A percentile compares a stretch with the other conserved stretches of the same genome.
Evolutionary conservation across 179 eudicot species (phyloP).

Genomic region (Sideroxylon spinosum): DNA sequence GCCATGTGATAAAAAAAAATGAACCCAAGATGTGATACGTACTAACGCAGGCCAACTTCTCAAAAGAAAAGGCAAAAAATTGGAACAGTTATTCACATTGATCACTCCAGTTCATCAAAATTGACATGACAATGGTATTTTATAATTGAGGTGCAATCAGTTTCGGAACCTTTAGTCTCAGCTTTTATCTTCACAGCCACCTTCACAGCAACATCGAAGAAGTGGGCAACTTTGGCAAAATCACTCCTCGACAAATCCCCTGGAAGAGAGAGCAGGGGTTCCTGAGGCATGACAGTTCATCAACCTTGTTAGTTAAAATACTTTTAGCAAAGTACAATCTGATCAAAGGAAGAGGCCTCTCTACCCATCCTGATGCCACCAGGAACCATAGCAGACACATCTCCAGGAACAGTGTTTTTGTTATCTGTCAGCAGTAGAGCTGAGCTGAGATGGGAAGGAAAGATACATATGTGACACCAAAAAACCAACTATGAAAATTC

Average conservation of each 20-base stretch:
- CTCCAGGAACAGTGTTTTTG: slow-evolving; percentile 97
- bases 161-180: slow-evolving; percentile 52
- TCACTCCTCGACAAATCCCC: slow-evolving; percentile 92
- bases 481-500: slow-evolving; percentile 19
- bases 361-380: no score
- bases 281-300: slow-evolving; percentile 36
- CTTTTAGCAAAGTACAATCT: background rate
- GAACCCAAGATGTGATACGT: no score
- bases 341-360: background rate
- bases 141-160: background rate
- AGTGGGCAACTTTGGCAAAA: slow-evolving; percentile 88
- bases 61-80: background rate
- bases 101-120: background rate
- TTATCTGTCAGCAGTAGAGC: no score
- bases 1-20: background rate
- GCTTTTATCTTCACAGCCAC: slow-evolving; percentile 73
- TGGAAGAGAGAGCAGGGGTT: slow-evolving; percentile 91
- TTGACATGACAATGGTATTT: background rate
- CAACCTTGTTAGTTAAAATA: background rate
- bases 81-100: background rate
- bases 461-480: background rate
- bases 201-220: slow-evolving; percentile 81
- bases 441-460: no score
- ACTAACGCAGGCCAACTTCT: background rate
- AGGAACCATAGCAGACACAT: slow-evolving; percentile 99